phyloP scores from a whole-genome alignment of 768 basidiomycete genomes.

The Auriscalpium vulgare region DNA sequence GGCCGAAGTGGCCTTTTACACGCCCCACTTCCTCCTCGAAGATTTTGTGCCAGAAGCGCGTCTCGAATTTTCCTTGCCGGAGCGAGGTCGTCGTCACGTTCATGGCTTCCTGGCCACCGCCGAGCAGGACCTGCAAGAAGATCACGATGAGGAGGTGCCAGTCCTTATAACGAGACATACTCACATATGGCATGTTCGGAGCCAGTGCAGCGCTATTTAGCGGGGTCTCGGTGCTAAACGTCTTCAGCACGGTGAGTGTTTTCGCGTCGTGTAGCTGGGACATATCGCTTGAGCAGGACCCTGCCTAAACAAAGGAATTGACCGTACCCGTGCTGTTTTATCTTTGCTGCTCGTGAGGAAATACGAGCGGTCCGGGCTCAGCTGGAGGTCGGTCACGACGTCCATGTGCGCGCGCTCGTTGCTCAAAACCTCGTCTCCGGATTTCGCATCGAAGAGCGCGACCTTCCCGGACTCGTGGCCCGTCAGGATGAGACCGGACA shows the following conservation, averaged over 20 bases:
- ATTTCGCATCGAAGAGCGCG: constrained; percentile 81
- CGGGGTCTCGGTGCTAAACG: constrained; percentile 87
- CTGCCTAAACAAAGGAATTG: neutral
- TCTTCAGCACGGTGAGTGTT: constrained; percentile 86
- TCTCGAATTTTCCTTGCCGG: constrained; percentile 96
- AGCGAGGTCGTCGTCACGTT: constrained; percentile 89
- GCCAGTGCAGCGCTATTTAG: constrained; percentile 89
- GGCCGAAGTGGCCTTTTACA: constrained; percentile 96
- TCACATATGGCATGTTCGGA: constrained; percentile 76
- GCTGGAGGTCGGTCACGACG: constrained; percentile 85
- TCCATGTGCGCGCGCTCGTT: constrained; percentile 89
- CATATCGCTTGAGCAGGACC: constrained; percentile 1
- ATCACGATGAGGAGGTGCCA: neutral
- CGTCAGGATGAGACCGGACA: constrained; percentile 74
- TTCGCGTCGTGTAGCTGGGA: constrained; percentile 82
- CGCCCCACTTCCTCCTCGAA: constrained; percentile 96
- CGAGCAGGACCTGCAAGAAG: constrained; percentile 63
- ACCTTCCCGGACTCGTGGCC: constrained; percentile 97
- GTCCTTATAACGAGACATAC: constrained; percentile 17
- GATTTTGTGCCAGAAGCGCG: constrained; percentile 95
- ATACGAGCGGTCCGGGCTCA: constrained; percentile 85
- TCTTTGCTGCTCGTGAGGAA: constrained; percentile 97
- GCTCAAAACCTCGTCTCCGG: constrained; percentile 72
- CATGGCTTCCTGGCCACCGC: constrained; percentile 98
- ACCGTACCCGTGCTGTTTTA: constrained; percentile 82